phyloP scores from a whole-genome alignment of 148 eudicot species.

The Rhododendron simsii region DNA sequence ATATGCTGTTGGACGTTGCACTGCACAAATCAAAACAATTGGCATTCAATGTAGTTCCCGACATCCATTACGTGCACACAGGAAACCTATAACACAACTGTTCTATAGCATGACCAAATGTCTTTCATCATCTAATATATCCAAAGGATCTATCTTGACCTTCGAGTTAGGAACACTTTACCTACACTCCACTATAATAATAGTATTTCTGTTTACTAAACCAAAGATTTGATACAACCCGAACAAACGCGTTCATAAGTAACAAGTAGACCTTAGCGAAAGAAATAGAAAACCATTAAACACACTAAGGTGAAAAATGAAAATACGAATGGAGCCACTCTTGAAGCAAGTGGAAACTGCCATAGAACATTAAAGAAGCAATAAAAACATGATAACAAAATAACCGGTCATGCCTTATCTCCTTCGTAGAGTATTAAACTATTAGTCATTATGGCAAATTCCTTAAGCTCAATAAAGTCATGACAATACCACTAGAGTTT shows the following conservation, averaged over 20 bases:
- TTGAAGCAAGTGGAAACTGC: background rate
- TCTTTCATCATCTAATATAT: background rate
- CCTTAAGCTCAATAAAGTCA: too few relatives aligned
- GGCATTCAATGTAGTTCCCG: background rate
- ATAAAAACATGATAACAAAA: background rate
- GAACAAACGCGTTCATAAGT: too few relatives aligned
- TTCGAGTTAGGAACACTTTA: background rate
- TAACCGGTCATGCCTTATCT: background rate
- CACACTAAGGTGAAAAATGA: background rate
- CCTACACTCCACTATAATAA: background rate
- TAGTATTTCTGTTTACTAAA: background rate
- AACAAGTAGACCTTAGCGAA: too few relatives aligned
- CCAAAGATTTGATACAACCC: background rate
- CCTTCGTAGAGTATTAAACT: background rate
- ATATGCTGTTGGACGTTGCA: slow-evolving; percentile 82
- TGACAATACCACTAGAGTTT: too few relatives aligned
- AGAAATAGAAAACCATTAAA: too few relatives aligned
- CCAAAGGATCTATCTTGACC: too few relatives aligned
- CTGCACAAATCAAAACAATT: slow-evolving; percentile 27
- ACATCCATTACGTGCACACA: background rate
- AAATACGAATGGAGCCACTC: background rate
- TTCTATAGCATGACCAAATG: background rate
- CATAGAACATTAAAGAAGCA: background rate
- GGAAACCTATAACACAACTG: background rate
- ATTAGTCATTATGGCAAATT: too few relatives aligned